Conservation (phyloP, 1,284 basidiomycete species). For the Vanrija sp. region DNA sequence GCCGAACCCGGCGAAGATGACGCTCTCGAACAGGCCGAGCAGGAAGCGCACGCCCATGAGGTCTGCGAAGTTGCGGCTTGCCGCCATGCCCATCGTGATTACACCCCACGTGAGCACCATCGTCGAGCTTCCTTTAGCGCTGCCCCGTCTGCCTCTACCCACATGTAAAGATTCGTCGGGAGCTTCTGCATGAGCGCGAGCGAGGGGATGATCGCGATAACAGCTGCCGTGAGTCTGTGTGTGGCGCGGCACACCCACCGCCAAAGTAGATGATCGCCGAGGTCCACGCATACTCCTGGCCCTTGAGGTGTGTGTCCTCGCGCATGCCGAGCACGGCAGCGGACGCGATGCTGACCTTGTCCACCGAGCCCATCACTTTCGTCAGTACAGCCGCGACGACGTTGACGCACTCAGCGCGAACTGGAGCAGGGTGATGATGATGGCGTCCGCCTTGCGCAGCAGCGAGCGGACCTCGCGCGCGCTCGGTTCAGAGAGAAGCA, state of each 20-base stretch:
- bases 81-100: constrained; percentile 2
- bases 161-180: constrained; percentile 9
- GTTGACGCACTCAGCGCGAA: no score
- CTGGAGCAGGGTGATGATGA: no score
- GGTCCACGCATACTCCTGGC: background rate
- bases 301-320: background rate
- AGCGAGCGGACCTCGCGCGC: no score
- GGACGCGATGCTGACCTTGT: background rate
- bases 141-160: no score
- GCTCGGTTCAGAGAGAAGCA: no score
- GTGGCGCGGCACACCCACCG: background rate
- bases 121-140: no score
- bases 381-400: no score
- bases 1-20: background rate
- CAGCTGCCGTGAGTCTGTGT: no score
- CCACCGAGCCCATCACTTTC: background rate
- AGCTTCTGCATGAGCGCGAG: constrained; percentile 14
- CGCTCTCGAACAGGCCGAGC: constrained; percentile 18
- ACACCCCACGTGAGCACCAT: no score
- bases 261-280: background rate
- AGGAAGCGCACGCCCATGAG: constrained; percentile 22
- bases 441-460: no score
- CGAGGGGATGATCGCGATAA: constrained; percentile 11
- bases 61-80: constrained; percentile 7
- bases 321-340: background rate